These are phyloP conservation scores for Gamsiella multidivaricata DNA, from an alignment of 192 early-diverging fungal genomes.

Conservation along the genomic window DNA sequence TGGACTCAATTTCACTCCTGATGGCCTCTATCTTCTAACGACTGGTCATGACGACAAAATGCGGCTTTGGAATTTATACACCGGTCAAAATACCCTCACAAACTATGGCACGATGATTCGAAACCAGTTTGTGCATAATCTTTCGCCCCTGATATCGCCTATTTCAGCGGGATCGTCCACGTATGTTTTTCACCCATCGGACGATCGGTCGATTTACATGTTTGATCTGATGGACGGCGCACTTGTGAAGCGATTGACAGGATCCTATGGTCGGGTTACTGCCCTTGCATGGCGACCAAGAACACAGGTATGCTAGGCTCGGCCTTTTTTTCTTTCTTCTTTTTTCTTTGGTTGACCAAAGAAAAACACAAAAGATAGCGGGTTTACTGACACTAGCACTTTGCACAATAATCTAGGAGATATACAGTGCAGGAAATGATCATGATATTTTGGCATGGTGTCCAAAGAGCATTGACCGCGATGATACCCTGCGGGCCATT, in stretches of 20 bases:
- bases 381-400: no score
- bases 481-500: slow-evolving; percentile 36
- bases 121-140: slow-evolving; percentile 33
- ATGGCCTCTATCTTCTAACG: slow-evolving; percentile 69
- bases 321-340: not conserved
- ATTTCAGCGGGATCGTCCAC: slow-evolving; percentile 52
- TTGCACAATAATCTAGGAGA: slow-evolving; percentile 52
- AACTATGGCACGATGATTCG: slow-evolving; percentile 44
- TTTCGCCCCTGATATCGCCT: slow-evolving; percentile 39
- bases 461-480: slow-evolving; percentile 41
- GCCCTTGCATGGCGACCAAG: slow-evolving; percentile 68
- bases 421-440: slow-evolving; percentile 72
- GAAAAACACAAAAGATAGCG: no score
- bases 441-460: slow-evolving; percentile 69
- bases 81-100: slow-evolving; percentile 64
- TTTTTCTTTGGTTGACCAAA: no score
- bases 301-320: slow-evolving; percentile 45
- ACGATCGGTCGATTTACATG: slow-evolving; percentile 63
- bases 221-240: slow-evolving; percentile 69
- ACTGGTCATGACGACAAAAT: slow-evolving; percentile 70
- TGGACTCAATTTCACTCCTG: slow-evolving; percentile 72
- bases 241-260: slow-evolving; percentile 64
- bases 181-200: slow-evolving; percentile 70
- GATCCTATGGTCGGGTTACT: slow-evolving; percentile 69
- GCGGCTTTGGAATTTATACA: slow-evolving; percentile 73